Percentiles rank a stretch among this genome's conserved stretches.
These are phyloP conservation scores for Trichophyton rubrum DNA, from an alignment of 2,329 filamentous ascomycete species.

Conservation along the genomic window DNA sequence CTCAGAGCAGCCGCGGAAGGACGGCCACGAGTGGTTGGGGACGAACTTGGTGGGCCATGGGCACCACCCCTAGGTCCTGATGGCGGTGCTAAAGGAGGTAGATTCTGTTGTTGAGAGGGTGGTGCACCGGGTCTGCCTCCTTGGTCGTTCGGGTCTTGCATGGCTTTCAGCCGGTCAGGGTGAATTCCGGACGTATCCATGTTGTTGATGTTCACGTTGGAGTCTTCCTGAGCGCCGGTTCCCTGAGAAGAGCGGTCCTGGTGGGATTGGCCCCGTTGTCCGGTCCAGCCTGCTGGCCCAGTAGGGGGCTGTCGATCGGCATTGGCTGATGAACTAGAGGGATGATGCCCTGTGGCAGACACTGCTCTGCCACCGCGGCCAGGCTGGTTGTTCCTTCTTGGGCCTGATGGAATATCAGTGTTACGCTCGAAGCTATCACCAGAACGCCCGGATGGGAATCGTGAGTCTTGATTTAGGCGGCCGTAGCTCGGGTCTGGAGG, in stretches of 20 bases:
- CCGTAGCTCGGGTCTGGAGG: slow-evolving; percentile 35
- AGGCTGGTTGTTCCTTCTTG: slow-evolving; percentile 27
- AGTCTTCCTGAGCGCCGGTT: slow-evolving; percentile 7
- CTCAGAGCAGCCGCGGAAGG: slow-evolving; percentile 26
- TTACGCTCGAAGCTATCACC: slow-evolving; percentile 32
- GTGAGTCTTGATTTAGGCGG: slow-evolving; percentile 33
- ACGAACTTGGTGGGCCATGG: slow-evolving; percentile 25
- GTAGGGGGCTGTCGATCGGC: slow-evolving; percentile 33
- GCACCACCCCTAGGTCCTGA: slow-evolving; percentile 31
- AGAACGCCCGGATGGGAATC: slow-evolving; percentile 23
- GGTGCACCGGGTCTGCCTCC: not conserved
- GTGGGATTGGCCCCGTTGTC: slow-evolving; percentile 25
- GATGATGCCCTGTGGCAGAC: slow-evolving; percentile 21
- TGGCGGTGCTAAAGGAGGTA: slow-evolving; percentile 23
- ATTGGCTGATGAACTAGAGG: slow-evolving; percentile 13
- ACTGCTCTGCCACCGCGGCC: slow-evolving; percentile 23
- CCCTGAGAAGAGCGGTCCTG: slow-evolving; percentile 17
- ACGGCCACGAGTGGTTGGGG: slow-evolving; percentile 25
- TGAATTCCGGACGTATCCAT: slow-evolving; percentile 38
- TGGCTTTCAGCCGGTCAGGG: slow-evolving; percentile 40
- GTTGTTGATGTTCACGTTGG: slow-evolving; percentile 23
- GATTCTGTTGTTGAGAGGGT: slow-evolving; percentile 15
- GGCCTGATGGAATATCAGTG: slow-evolving; percentile 42
- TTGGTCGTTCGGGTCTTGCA: slow-evolving; percentile 21
- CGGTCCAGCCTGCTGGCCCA: slow-evolving; percentile 30